These are phyloP conservation scores for Alternaria consortialis DNA, from an alignment of 2,329 filamentous ascomycete species.

Conservation along the genomic window DNA sequence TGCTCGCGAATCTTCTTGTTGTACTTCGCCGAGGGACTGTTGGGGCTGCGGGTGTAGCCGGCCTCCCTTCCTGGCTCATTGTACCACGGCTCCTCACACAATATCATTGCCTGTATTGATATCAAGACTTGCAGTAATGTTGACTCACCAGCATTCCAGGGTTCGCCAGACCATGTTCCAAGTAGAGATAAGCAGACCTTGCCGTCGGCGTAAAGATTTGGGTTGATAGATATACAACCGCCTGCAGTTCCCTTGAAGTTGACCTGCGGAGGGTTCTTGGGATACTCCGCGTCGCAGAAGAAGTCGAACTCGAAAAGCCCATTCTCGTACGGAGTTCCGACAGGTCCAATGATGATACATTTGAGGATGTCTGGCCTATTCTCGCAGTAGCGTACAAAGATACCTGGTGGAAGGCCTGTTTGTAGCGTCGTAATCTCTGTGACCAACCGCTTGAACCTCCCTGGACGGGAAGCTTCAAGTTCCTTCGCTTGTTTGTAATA, in stretches of 20 bases:
- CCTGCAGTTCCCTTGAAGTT: conserved; percentile 58
- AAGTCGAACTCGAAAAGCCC: conserved; percentile 66
- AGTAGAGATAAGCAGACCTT: conserved; percentile 46
- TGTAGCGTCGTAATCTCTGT: conserved; percentile 57
- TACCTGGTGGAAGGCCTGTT: conserved; percentile 60
- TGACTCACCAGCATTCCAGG: conserved; percentile 58
- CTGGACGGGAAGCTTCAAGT: conserved; percentile 28
- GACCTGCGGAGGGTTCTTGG: conserved; percentile 54
- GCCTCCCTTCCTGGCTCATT: conserved; percentile 61
- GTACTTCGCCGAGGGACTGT: conserved; percentile 31
- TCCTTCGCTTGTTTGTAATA: conserved; percentile 19
- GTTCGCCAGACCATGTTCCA: conserved; percentile 55
- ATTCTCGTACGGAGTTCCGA: conserved; percentile 62
- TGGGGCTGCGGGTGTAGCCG: not conserved
- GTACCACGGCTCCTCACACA: conserved; percentile 63
- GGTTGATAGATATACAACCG: conserved; percentile 57
- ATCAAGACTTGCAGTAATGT: conserved; percentile 63
- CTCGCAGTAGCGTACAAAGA: conserved; percentile 59
- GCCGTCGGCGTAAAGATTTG: conserved; percentile 62
- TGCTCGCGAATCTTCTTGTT: conserved; percentile 36
- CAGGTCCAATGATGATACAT: conserved; percentile 60
- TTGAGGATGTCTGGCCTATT: conserved; percentile 62
- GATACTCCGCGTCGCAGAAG: conserved; percentile 56
- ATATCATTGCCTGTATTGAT: conserved; percentile 67
- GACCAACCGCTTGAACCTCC: conserved; percentile 58